phyloP scores from a whole-genome alignment of 2,329 filamentous ascomycete genomes.

The Dothistroma septosporum region DNA sequence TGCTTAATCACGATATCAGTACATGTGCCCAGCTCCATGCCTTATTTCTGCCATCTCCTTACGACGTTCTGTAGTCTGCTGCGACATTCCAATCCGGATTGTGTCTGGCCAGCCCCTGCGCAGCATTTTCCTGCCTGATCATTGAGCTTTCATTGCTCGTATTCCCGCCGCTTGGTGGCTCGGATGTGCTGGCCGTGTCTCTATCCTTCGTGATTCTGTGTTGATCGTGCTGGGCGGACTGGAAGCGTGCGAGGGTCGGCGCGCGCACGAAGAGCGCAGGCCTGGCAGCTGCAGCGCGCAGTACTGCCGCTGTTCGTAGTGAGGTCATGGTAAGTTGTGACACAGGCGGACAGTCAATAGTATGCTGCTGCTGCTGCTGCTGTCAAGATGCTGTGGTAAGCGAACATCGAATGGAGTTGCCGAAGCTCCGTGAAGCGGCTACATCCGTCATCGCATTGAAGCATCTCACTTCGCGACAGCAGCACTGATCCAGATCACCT shows the following conservation, averaged over 20 bases:
- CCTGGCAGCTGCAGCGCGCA: slow-evolving; percentile 36
- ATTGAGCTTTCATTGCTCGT: slow-evolving; percentile 35
- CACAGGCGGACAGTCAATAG: neutral
- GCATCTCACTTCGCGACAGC: slow-evolving; percentile 14
- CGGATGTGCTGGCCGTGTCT: slow-evolving; percentile 14
- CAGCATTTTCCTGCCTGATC: slow-evolving; percentile 49
- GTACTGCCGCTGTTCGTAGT: slow-evolving; percentile 36
- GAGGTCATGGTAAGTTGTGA: slow-evolving; percentile 19
- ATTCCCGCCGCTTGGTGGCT: slow-evolving; percentile 11
- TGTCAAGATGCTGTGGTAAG: slow-evolving; percentile 5
- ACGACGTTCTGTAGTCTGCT: slow-evolving; percentile 89
- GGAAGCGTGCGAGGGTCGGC: slow-evolving; percentile 22
- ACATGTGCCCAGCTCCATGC: neutral
- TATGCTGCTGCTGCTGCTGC: slow-evolving; percentile 4
- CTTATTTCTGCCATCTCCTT: slow-evolving; percentile 36
- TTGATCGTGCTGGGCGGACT: slow-evolving; percentile 9
- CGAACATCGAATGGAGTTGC: slow-evolving; percentile 9
- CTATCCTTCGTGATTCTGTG: slow-evolving; percentile 12
- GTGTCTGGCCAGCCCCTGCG: slow-evolving; percentile 56
- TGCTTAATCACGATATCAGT: slow-evolving; percentile 50
- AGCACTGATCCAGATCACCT: slow-evolving; percentile 14
- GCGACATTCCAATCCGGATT: slow-evolving; percentile 76
- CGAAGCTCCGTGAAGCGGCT: neutral
- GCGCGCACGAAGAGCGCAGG: slow-evolving; percentile 24
- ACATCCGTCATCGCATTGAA: slow-evolving; percentile 4